phyloP scores from a whole-genome alignment of 805 yeast genomes.

The Cyberlindnera japonica region DNA sequence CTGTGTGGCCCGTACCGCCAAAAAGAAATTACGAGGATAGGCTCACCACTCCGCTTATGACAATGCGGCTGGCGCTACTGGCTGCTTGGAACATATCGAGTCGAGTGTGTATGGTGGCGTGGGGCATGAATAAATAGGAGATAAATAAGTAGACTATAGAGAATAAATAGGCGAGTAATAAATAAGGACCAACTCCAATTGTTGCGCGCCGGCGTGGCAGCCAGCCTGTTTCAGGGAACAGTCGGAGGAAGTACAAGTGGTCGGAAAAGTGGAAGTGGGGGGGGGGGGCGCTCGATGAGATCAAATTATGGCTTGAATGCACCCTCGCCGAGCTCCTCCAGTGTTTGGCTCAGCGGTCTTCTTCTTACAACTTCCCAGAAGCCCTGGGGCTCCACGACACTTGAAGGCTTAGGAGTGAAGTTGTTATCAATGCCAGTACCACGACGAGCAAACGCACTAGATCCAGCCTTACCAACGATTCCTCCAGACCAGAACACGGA shows the following conservation, averaged over 20 bases:
- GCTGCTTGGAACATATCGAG: not conserved
- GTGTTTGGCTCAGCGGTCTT: slow-evolving; percentile 77
- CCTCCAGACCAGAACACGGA: slow-evolving; percentile 50
- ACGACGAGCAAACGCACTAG: slow-evolving; percentile 32
- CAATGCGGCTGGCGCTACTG: slow-evolving; percentile 3
- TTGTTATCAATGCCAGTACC: slow-evolving; percentile 28
- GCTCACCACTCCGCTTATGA: too few relatives aligned
- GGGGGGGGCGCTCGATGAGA: not conserved
- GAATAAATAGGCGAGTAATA: slow-evolving; percentile 4
- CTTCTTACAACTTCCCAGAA: slow-evolving; percentile 82
- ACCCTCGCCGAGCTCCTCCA: slow-evolving; percentile 59
- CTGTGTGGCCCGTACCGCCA: slow-evolving; percentile 4
- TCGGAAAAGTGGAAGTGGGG: too few relatives aligned
- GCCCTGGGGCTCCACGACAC: slow-evolving; percentile 41
- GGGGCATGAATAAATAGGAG: slow-evolving; percentile 4
- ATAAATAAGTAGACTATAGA: slow-evolving; percentile 9
- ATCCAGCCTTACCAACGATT: slow-evolving; percentile 31
- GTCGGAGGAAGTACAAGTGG: too few relatives aligned
- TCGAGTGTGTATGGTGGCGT: not conserved
- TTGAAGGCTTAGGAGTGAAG: slow-evolving; percentile 23
- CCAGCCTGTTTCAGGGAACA: too few relatives aligned
- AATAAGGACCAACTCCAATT: not conserved
- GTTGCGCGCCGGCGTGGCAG: too few relatives aligned
- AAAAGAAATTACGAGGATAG: too few relatives aligned
- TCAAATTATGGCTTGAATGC: slow-evolving; percentile 22